These are phyloP conservation scores for Nigrospora sphaerica DNA, from an alignment of 2,329 filamentous ascomycete species.

Conservation along the genomic window DNA sequence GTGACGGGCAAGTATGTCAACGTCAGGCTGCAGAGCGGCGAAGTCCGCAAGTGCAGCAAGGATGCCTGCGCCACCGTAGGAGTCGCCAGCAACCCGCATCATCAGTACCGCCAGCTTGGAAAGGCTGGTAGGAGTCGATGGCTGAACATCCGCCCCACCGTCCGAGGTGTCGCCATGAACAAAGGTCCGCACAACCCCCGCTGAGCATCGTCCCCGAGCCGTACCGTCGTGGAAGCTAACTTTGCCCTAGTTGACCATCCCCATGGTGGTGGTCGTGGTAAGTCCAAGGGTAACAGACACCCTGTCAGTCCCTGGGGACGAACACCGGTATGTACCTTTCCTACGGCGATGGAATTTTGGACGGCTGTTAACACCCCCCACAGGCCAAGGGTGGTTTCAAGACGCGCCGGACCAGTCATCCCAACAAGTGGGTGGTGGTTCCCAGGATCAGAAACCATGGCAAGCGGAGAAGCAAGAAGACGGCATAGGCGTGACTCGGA, in stretches of 20 bases:
- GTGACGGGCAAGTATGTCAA: constrained; percentile 73
- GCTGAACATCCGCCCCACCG: constrained; percentile 90
- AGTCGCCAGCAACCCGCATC: constrained; percentile 86
- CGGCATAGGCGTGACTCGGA: constrained; percentile 2
- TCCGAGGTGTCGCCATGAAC: constrained; percentile 98
- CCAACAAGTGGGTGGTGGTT: constrained; percentile 86
- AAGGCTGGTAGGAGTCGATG: constrained; percentile 92
- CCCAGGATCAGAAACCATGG: constrained; percentile 83
- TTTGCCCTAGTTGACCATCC: constrained; percentile 70
- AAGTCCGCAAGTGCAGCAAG: constrained; percentile 81
- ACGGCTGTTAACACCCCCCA: constrained; percentile 17
- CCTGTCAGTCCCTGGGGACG: constrained; percentile 91
- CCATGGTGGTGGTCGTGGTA: constrained; percentile 97
- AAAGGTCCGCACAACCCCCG: constrained; percentile 52
- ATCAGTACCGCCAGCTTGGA: constrained; percentile 84
- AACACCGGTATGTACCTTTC: constrained; percentile 63
- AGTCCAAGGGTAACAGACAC: constrained; percentile 96
- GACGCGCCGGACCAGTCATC: constrained; percentile 79
- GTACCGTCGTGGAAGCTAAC: no score
- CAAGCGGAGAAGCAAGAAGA: constrained; percentile 67
- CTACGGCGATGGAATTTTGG: not conserved
- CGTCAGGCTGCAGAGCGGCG: constrained; percentile 84
- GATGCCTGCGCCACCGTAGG: constrained; percentile 94
- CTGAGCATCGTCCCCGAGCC: not conserved
- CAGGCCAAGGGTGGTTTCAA: constrained; percentile 83